Evolutionary conservation across 805 yeast species (phyloP).

Genomic region (Candida silvicultrix): DNA sequence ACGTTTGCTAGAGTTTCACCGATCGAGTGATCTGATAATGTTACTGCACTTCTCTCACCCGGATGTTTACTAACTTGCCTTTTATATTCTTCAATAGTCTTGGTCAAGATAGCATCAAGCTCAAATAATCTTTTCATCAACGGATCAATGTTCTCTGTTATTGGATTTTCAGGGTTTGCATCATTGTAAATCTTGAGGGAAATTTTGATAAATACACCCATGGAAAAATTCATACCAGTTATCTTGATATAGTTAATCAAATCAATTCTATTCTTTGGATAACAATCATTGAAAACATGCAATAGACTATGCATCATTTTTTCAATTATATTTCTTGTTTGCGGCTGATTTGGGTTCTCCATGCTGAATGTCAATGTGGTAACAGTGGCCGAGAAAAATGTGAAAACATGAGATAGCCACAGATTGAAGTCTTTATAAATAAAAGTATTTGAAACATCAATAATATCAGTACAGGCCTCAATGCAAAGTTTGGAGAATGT

Average conservation of each 20-base stretch:
- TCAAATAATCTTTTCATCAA: background rate
- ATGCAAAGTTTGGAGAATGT: slow-evolving; percentile 2
- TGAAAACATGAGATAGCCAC: slow-evolving; percentile 2
- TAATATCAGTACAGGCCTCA: slow-evolving; percentile 6
- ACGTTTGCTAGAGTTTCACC: too few relatives aligned
- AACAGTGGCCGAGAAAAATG: slow-evolving; percentile 4
- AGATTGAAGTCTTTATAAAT: slow-evolving; percentile 1
- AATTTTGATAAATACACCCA: slow-evolving; percentile 6
- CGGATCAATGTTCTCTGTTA: background rate
- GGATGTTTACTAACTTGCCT: background rate
- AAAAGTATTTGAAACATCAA: slow-evolving; percentile 2
- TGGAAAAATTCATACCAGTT: background rate
- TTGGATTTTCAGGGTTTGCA: background rate
- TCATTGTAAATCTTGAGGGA: slow-evolving; percentile 2
- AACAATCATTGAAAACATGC: slow-evolving; percentile 1
- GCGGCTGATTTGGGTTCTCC: slow-evolving; percentile 5
- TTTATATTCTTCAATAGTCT: background rate
- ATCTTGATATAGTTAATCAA: slow-evolving; percentile 5
- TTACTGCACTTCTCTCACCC: background rate
- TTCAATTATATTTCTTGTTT: background rate
- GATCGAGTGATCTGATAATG: too few relatives aligned
- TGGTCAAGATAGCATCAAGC: background rate
- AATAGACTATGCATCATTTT: background rate
- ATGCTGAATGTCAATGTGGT: slow-evolving; percentile 3
- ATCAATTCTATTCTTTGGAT: slow-evolving; percentile 3